Percentiles rank a stretch among this genome's conserved stretches.
Evolutionary conservation across 306 rosid genomes (phyloP).

Genomic region (Canavalia ensiformis): DNA sequence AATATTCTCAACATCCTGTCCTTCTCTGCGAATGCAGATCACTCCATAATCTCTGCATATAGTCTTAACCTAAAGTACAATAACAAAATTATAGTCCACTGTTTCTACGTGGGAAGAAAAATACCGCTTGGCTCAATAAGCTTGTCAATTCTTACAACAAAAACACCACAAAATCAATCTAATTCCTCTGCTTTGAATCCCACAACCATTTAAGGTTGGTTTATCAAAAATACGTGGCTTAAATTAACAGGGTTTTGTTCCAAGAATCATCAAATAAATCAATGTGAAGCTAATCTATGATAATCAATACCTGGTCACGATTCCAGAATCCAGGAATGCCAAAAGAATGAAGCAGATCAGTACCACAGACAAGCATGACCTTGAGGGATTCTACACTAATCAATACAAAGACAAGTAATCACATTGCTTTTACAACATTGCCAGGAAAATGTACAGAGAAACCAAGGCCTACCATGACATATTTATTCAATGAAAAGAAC

Average conservation of each 20-base stretch:
- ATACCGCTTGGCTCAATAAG: conserved; percentile 12
- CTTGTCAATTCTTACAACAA: conserved; percentile 28
- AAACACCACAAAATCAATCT: conserved; percentile 18
- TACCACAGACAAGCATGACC: conserved; percentile 92
- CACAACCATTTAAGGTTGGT: neutral
- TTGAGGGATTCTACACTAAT: conserved; percentile 73
- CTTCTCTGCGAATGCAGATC: conserved; percentile 55
- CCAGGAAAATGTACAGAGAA: neutral
- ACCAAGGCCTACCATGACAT: conserved; percentile 4
- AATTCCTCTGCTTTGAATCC: conserved; percentile 18
- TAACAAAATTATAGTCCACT: conserved; percentile 34
- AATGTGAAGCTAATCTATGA: neutral
- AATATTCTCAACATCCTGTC: conserved; percentile 51
- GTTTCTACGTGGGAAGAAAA: neutral
- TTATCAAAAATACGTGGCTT: neutral
- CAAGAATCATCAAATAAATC: conserved; percentile 26
- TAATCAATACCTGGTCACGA: conserved; percentile 68
- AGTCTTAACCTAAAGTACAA: conserved; percentile 41
- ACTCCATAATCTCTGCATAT: conserved; percentile 55
- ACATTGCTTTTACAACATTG: conserved; percentile 18
- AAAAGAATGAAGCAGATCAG: conserved; percentile 89
- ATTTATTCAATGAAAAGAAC: conserved; percentile 8
- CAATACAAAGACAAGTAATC: conserved; percentile 41
- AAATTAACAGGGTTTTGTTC: neutral
- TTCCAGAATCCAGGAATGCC: conserved; percentile 82